These are phyloP conservation scores for Zygotorulaspora danielsina DNA, from an alignment of 805 yeast species.

Conservation along the genomic window DNA sequence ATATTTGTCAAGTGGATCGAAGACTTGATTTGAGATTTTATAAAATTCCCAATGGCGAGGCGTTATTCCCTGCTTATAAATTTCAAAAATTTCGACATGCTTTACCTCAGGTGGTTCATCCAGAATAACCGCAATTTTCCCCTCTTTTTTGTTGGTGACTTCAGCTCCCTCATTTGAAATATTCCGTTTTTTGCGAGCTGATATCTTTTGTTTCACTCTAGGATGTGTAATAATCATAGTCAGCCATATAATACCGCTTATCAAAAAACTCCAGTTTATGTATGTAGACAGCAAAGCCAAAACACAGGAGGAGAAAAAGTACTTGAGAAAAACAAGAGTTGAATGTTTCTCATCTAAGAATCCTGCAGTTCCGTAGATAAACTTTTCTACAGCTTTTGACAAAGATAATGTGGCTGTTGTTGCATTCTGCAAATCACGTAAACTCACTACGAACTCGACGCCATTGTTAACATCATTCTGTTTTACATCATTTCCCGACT, in stretches of 20 bases:
- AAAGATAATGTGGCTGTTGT: conserved; percentile 51
- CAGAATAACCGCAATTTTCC: conserved; percentile 47
- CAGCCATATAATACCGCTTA: conserved; percentile 58
- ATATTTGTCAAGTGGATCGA: conserved; percentile 45
- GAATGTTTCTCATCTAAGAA: conserved; percentile 67
- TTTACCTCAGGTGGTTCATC: conserved; percentile 62
- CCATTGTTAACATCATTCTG: conserved; percentile 35
- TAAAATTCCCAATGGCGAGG: conserved; percentile 59
- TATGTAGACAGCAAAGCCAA: conserved; percentile 45
- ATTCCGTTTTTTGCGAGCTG: conserved; percentile 30
- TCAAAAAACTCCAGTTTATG: conserved; percentile 61
- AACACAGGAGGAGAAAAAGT: conserved; percentile 38
- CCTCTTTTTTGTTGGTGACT: conserved; percentile 2
- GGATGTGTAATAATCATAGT: conserved; percentile 58
- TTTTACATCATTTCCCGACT: conserved; percentile 14
- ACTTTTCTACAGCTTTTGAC: conserved; percentile 49
- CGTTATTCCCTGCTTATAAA: conserved; percentile 60
- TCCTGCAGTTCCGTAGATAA: conserved; percentile 59
- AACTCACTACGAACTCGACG: conserved; percentile 47
- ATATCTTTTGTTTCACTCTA: conserved; percentile 33
- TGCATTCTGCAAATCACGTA: conserved; percentile 69
- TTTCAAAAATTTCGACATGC: conserved; percentile 72
- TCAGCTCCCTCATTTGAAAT: conserved; percentile 26
- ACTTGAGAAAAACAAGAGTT: conserved; percentile 51
- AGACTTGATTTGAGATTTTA: conserved; percentile 52